Percentiles rank a stretch among this genome's conserved stretches.
Conservation (phyloP, 2,329 filamentous ascomycete species). For the Thielaviopsis euricoi region DNA sequence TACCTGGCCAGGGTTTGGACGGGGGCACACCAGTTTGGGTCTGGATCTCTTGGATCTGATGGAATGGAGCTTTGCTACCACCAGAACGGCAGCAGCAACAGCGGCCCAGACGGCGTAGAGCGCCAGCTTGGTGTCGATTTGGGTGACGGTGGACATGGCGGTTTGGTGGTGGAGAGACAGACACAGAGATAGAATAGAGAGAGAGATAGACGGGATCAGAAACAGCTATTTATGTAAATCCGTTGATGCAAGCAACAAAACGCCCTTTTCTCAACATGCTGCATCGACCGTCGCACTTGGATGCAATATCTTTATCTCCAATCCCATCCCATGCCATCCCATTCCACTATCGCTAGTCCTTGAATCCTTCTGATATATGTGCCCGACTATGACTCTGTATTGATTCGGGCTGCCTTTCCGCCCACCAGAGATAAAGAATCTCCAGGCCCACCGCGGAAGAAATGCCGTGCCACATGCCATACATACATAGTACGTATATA, state of each 20-base stretch:
- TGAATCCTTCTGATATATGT: background rate
- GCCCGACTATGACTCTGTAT: background rate
- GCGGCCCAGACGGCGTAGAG: conserved; percentile 2
- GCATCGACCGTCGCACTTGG: too few relatives aligned
- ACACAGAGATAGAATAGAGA: background rate
- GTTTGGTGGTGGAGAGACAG: background rate
- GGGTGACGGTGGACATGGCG: background rate
- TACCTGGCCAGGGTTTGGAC: background rate
- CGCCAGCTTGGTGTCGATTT: background rate
- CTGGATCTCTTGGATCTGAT: background rate
- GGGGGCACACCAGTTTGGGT: background rate
- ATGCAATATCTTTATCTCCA: too few relatives aligned
- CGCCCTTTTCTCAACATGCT: too few relatives aligned
- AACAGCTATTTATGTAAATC: too few relatives aligned
- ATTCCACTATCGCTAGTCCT: background rate
- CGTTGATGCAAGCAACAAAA: too few relatives aligned
- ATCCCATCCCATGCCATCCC: too few relatives aligned
- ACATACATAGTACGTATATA: too few relatives aligned
- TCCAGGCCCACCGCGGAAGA: too few relatives aligned
- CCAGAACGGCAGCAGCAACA: background rate
- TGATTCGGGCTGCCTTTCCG: background rate
- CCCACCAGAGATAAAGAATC: background rate
- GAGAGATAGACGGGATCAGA: background rate
- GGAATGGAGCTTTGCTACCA: background rate
- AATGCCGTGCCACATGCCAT: background rate